Conservation (phyloP, 73 alveolate species). For the Paramecium bursaria region DNA sequence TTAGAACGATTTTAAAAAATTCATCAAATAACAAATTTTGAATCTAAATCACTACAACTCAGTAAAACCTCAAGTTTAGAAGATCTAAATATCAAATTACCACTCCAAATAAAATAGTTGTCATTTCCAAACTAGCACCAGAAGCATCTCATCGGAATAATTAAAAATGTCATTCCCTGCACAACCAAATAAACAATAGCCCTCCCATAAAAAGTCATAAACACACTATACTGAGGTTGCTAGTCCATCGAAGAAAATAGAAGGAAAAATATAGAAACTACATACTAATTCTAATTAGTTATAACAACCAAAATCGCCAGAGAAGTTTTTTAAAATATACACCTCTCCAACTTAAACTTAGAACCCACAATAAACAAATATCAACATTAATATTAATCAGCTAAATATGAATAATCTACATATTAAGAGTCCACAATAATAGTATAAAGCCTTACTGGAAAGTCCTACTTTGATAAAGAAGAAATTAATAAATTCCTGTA, state of each 20-base stretch:
- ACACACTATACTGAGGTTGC: constrained; percentile 43
- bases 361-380: constrained; percentile 16
- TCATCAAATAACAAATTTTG: constrained; percentile 3
- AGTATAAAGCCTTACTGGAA: constrained; percentile 42
- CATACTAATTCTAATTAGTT: constrained; percentile 4
- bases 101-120: constrained; percentile 43
- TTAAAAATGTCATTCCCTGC: too few species aligned
- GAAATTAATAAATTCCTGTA: neutral
- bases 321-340: constrained; percentile 33
- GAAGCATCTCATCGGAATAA: constrained; percentile 54
- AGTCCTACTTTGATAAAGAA: neutral
- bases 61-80: neutral
- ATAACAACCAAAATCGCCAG: neutral
- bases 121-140: constrained; percentile 27
- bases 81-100: constrained; percentile 4
- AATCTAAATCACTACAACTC: constrained; percentile 1
- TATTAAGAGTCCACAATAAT: constrained; percentile 11
- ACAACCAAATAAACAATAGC: too few species aligned
- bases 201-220: constrained; percentile 39
- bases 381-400: constrained; percentile 42
- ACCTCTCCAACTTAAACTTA: constrained; percentile 16
- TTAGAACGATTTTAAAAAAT: constrained; percentile 16
- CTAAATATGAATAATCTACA: constrained; percentile 50
- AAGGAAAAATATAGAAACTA: neutral
- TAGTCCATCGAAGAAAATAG: neutral